phyloP scores from a whole-genome alignment of 805 yeast genomes.

The Yamadazyma ubonensis region DNA sequence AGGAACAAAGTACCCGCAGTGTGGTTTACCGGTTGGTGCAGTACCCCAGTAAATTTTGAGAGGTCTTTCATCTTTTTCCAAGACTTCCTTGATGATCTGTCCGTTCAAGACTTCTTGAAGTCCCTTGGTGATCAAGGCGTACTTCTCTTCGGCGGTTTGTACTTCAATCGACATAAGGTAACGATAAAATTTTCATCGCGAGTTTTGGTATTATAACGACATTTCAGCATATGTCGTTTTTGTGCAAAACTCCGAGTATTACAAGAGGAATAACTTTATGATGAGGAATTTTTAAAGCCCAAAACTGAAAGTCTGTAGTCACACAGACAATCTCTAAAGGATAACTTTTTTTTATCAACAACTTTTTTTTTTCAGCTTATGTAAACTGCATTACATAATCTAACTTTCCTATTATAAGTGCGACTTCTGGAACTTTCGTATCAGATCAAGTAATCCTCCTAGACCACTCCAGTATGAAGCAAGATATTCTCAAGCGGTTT shows the following conservation, averaged over 20 bases:
- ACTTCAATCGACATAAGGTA: constrained; percentile 2
- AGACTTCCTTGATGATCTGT: constrained; percentile 79
- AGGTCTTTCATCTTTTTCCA: constrained; percentile 79
- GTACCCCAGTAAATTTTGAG: constrained; percentile 97
- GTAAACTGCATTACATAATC: background rate
- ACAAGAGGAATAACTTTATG: no score
- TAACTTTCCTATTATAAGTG: background rate
- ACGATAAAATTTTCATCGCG: constrained; percentile 2
- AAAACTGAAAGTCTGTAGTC: no score
- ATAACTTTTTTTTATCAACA: no score
- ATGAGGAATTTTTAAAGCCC: no score
- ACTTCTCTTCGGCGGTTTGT: constrained; percentile 52
- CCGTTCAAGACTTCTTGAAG: constrained; percentile 90
- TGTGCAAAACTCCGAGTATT: no score
- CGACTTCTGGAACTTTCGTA: constrained; percentile 4
- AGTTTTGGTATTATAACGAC: background rate
- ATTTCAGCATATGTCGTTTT: background rate
- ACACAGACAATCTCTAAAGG: no score
- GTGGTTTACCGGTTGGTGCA: constrained; percentile 98
- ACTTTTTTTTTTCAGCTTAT: background rate
- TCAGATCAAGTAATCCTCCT: no score
- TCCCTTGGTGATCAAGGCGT: constrained; percentile 73
- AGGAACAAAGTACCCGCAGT: constrained; percentile 97
- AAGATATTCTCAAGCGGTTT: constrained; percentile 25
- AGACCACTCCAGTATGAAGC: no score